Conservation (phyloP, 768 basidiomycete genomes). For the Chalciporus chontae region DNA sequence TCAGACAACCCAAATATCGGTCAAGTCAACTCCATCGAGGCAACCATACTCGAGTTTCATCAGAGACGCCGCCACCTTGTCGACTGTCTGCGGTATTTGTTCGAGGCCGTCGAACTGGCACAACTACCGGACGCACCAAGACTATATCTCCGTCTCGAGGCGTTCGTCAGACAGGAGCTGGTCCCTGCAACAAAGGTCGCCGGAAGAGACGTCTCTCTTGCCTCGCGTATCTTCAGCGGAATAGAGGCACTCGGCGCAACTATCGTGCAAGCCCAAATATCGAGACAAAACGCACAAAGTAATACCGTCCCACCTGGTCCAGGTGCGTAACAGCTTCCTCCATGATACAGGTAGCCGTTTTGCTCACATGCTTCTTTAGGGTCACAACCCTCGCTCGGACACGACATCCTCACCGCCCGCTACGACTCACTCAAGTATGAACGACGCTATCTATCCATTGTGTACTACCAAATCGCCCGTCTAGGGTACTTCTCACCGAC, state of each 20-base stretch:
- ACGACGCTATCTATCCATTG: constrained; percentile 61
- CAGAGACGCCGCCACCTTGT: constrained; percentile 64
- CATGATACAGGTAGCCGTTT: background rate
- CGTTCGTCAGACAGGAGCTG: constrained; percentile 56
- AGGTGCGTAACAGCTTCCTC: constrained; percentile 35
- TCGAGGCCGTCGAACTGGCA: constrained; percentile 55
- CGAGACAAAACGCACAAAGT: constrained; percentile 56
- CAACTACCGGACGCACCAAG: constrained; percentile 41
- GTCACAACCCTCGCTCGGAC: constrained; percentile 49
- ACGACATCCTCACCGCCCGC: constrained; percentile 63
- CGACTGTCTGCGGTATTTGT: constrained; percentile 65
- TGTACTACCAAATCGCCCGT: constrained; percentile 59
- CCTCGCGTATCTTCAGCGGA: constrained; percentile 56
- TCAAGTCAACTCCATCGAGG: constrained; percentile 57
- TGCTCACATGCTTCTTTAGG: constrained; percentile 30
- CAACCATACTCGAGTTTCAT: constrained; percentile 66
- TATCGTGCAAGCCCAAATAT: constrained; percentile 51
- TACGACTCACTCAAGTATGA: constrained; percentile 74
- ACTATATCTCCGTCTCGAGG: constrained; percentile 49
- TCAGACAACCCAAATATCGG: constrained; percentile 60
- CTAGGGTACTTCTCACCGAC: constrained; percentile 55
- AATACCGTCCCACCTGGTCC: constrained; percentile 56
- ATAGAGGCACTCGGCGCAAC: constrained; percentile 56
- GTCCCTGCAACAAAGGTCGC: constrained; percentile 36
- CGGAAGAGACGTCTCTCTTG: constrained; percentile 43